Percentiles rank a stretch among this genome's conserved stretches.
Evolutionary conservation across 78 protist genomes (phyloP).

Genomic region (Pigoraptor vietnamica): DNA sequence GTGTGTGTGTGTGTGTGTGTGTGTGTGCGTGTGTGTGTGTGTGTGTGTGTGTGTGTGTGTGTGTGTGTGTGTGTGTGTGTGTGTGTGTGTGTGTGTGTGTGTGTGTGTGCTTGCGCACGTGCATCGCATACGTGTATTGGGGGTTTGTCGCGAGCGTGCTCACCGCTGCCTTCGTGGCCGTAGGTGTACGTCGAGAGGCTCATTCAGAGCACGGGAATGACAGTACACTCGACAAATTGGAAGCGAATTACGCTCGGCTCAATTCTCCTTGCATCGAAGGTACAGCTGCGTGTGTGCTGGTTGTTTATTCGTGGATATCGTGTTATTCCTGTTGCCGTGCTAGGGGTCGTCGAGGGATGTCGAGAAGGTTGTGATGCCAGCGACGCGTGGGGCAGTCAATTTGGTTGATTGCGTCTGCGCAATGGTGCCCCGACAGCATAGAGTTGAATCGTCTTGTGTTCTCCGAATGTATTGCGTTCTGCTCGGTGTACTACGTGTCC

Average conservation of each 20-base stretch:
- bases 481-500: not conserved
- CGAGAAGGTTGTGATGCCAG: not conserved
- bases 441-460: not conserved
- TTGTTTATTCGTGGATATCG: no score
- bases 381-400: not conserved
- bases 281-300: not conserved
- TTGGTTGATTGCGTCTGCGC: not conserved
- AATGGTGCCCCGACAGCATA: no score
- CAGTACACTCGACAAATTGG: slow-evolving; percentile 50
- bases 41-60: not conserved
- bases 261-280: slow-evolving; percentile 58
- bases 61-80: not conserved
- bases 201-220: slow-evolving; percentile 34
- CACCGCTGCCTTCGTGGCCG: not conserved
- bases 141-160: no score
- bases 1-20: not conserved
- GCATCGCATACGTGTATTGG: not conserved
- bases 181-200: slow-evolving; percentile 55
- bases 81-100: not conserved
- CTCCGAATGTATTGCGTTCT: not conserved
- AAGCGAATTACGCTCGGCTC: slow-evolving; percentile 23
- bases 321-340: no score
- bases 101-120: not conserved
- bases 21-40: not conserved
- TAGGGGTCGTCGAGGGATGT: no score